Conservation (phyloP, 2,329 filamentous ascomycete species). For the Alternaria brassicae region DNA sequence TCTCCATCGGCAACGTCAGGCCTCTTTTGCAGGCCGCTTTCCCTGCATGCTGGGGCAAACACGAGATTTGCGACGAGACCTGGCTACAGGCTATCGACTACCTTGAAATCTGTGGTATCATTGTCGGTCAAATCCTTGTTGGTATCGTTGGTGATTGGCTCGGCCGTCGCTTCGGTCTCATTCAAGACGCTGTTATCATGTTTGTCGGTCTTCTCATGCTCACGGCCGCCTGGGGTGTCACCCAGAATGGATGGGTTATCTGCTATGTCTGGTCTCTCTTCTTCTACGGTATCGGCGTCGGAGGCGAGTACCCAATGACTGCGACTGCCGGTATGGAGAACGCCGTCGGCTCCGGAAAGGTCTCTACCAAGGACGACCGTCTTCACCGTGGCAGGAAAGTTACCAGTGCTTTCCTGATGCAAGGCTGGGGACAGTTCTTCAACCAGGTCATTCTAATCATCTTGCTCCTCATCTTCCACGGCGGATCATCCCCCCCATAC, state of each 20-base stretch:
- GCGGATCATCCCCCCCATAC: constrained; percentile 77
- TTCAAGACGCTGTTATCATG: constrained; percentile 95
- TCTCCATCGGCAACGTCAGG: constrained; percentile 93
- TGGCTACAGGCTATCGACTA: constrained; percentile 89
- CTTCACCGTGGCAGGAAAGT: constrained; percentile 96
- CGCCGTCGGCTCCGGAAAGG: constrained; percentile 80
- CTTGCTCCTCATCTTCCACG: constrained; percentile 86
- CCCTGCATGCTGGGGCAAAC: constrained; percentile 75
- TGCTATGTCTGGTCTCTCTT: constrained; percentile 96
- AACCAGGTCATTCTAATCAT: constrained; percentile 92
- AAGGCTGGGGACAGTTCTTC: constrained; percentile 95
- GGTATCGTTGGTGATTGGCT: constrained; percentile 82
- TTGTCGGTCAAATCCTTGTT: constrained; percentile 85
- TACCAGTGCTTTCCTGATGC: constrained; percentile 96
- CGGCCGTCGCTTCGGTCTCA: constrained; percentile 91
- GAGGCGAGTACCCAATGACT: constrained; percentile 95
- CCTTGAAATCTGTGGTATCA: constrained; percentile 93
- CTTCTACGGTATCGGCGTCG: constrained; percentile 78
- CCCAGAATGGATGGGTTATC: constrained; percentile 92
- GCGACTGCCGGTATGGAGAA: constrained; percentile 95
- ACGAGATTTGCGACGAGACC: constrained; percentile 72
- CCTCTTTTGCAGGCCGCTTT: constrained; percentile 81
- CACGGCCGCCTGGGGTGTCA: constrained; percentile 86
- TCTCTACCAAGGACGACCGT: constrained; percentile 91
- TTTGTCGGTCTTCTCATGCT: constrained; percentile 91